phyloP scores from a whole-genome alignment of 768 basidiomycete species.

The Tephrocybe rancida region DNA sequence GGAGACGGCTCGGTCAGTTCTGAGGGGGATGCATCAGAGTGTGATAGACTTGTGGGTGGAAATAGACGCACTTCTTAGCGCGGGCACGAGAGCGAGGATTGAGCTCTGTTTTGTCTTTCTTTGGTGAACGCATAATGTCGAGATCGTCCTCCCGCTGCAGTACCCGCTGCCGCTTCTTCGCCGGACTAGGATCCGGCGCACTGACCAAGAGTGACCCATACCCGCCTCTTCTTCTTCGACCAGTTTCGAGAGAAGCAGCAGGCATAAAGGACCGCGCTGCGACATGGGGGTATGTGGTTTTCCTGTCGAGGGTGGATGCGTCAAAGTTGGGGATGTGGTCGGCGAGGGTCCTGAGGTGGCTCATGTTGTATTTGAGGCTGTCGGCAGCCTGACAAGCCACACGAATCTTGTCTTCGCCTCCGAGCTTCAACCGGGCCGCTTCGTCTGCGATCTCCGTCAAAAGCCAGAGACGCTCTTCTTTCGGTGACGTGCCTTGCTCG shows the following conservation, averaged over 20 bases:
- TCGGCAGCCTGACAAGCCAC: conserved; percentile 92
- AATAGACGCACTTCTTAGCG: conserved; percentile 57
- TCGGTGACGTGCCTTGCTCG: conserved; percentile 56
- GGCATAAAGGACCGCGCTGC: conserved; percentile 70
- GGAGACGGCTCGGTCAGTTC: conserved; percentile 65
- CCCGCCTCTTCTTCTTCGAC: conserved; percentile 59
- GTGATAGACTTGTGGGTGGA: conserved; percentile 7
- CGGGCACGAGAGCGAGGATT: conserved; percentile 53
- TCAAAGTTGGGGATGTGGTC: conserved; percentile 68
- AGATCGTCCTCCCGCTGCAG: conserved; percentile 62
- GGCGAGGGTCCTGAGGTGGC: conserved; percentile 63
- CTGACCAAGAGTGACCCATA: conserved; percentile 56
- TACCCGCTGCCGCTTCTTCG: conserved; percentile 68
- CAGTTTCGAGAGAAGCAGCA: conserved; percentile 59
- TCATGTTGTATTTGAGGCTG: conserved; percentile 68
- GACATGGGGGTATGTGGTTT: conserved; percentile 78
- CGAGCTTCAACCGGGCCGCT: conserved; percentile 86
- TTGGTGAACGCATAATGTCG: conserved; percentile 60
- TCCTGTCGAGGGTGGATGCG: conserved; percentile 53
- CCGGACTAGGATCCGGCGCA: conserved; percentile 61
- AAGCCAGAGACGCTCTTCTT: conserved; percentile 81
- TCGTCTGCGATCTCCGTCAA: conserved; percentile 95
- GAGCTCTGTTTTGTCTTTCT: conserved; percentile 58
- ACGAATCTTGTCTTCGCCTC: conserved; percentile 97
- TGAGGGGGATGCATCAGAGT: conserved; percentile 25